Percentiles rank a stretch among this genome's conserved stretches.
Evolutionary conservation across 2,329 filamentous ascomycete species (phyloP).

Genomic region (Berkeleyomyces rouxiae): DNA sequence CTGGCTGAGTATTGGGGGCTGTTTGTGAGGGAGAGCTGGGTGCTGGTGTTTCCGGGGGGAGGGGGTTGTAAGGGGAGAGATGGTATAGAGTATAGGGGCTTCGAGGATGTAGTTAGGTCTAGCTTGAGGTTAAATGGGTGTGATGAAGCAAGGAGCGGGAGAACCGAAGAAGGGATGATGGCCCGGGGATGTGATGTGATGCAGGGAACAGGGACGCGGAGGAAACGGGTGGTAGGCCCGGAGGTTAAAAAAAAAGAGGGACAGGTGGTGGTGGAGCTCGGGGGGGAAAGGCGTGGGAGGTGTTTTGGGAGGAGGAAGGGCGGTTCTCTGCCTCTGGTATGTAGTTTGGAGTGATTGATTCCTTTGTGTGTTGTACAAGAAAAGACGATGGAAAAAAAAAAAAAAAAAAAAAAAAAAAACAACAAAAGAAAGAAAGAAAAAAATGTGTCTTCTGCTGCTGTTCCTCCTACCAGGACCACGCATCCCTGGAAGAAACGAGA

Average conservation of each 20-base stretch:
- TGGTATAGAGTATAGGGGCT: background rate
- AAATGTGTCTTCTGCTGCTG: background rate
- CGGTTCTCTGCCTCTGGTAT: too few species aligned
- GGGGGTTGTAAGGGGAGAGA: background rate
- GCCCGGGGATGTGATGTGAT: background rate
- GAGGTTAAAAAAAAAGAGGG: background rate
- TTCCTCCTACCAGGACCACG: too few species aligned
- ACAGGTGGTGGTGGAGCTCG: background rate
- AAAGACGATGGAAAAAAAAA: background rate
- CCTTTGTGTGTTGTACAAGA: too few species aligned
- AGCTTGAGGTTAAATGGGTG: background rate
- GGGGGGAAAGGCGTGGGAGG: background rate
- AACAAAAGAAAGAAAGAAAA: background rate
- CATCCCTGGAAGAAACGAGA: too few species aligned
- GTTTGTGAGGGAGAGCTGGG: too few species aligned
- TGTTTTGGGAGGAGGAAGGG: background rate
- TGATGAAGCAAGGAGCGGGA: background rate
- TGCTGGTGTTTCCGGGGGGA: too few species aligned
- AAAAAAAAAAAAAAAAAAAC: background rate
- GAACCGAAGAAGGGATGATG: too few species aligned
- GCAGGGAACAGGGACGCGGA: background rate
- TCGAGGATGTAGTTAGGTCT: background rate
- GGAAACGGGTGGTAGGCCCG: too few species aligned
- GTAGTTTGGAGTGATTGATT: too few species aligned
- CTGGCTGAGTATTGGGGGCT: too few species aligned